Evolutionary conservation across 306 rosid genomes (phyloP).

Genomic region (Cicer pinnatifidum): DNA sequence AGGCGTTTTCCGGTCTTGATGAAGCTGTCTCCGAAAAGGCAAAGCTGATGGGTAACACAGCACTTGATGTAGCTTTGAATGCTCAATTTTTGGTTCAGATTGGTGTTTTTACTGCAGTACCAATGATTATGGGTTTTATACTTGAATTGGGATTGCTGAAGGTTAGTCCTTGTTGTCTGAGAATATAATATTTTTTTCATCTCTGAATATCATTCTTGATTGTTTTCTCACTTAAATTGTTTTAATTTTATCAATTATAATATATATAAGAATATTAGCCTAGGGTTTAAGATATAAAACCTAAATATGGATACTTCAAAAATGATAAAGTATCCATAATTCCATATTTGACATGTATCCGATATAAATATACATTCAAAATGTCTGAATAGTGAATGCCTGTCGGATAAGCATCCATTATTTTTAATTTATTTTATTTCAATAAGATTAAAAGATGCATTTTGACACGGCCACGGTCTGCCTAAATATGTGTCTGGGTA

Average conservation of each 20-base stretch:
- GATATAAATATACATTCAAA: neutral
- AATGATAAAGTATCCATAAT: neutral
- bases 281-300: no score
- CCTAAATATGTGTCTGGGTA: neutral
- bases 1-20: conserved; percentile 96
- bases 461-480: neutral
- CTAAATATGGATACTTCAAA: neutral
- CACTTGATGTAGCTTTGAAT: conserved; percentile 86
- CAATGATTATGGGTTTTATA: conserved; percentile 93
- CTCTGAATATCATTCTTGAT: neutral
- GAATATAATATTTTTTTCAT: neutral
- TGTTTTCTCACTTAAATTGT: conserved; percentile 1
- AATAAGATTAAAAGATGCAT: neutral
- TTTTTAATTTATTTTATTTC: neutral
- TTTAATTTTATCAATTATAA: neutral
- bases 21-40: conserved; percentile 61
- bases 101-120: conserved; percentile 92
- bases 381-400: neutral
- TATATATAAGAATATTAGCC: neutral
- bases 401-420: neutral
- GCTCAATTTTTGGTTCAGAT: conserved; percentile 97
- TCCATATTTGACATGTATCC: neutral
- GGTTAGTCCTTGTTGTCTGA: conserved; percentile 56
- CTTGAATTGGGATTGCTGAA: conserved; percentile 89
- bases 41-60: conserved; percentile 69